Evolutionary conservation across 108 stramenopile genomes (phyloP).

Genomic region (Conticribra weissflogii): DNA sequence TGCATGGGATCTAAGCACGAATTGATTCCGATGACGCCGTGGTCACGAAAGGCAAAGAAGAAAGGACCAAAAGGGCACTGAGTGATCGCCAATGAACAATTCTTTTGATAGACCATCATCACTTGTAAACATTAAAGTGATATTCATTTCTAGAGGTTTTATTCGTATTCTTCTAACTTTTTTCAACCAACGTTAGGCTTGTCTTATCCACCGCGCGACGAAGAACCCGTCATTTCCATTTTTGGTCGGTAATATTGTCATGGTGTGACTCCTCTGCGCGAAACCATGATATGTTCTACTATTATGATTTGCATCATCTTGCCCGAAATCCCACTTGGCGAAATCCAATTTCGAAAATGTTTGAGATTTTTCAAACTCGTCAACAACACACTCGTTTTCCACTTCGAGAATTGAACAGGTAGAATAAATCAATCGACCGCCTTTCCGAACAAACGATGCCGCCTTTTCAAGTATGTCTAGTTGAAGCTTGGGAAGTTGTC

Average conservation of each 20-base stretch:
- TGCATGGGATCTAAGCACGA: background rate
- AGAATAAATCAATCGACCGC: conserved; percentile 49
- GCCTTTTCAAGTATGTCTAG: conserved; percentile 45
- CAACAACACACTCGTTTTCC: conserved; percentile 51
- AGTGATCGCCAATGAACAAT: no score
- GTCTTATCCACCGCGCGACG: conserved; percentile 44
- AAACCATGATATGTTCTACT: background rate
- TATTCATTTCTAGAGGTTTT: no score
- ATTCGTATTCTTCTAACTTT: no score
- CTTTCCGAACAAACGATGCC: conserved; percentile 33
- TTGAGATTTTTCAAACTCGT: conserved; percentile 36
- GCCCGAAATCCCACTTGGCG: conserved; percentile 30
- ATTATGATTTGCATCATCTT: background rate
- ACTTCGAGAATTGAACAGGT: conserved; percentile 52
- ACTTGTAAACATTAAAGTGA: no score
- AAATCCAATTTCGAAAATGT: conserved; percentile 15
- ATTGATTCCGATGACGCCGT: no score
- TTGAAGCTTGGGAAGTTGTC: conserved; percentile 36
- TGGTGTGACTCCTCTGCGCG: conserved; percentile 11
- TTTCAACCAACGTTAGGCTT: background rate
- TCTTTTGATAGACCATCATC: no score
- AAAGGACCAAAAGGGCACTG: no score
- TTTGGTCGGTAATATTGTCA: conserved; percentile 34
- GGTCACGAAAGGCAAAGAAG: no score
- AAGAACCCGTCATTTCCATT: conserved; percentile 56